These are phyloP conservation scores for Saccharomycopsis hybrid DNA, from an alignment of 1,139 yeast species.

Conservation along the genomic window DNA sequence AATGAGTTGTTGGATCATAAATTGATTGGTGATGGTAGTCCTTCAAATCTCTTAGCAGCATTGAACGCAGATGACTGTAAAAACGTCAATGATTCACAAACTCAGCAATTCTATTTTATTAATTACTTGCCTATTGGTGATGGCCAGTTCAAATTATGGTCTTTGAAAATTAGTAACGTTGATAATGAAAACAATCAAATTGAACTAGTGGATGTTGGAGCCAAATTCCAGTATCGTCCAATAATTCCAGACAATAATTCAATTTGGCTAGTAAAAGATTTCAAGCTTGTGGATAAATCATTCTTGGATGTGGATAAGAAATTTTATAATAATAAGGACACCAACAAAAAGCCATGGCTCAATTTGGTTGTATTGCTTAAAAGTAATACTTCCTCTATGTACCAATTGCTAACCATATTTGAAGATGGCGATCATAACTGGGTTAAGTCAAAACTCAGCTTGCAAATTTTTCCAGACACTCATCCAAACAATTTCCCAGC, in stretches of 20 bases:
- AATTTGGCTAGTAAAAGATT: slow-evolving; percentile 44
- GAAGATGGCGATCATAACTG: slow-evolving; percentile 26
- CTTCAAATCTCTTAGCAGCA: slow-evolving; percentile 7
- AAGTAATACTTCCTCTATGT: slow-evolving; percentile 49
- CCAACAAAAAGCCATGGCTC: slow-evolving; percentile 22
- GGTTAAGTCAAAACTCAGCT: slow-evolving; percentile 27
- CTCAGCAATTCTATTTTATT: slow-evolving; percentile 24
- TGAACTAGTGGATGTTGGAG: slow-evolving; percentile 29
- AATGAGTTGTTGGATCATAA: slow-evolving; percentile 9
- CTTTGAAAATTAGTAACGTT: slow-evolving; percentile 26
- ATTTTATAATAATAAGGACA: slow-evolving; percentile 20
- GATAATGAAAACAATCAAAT: slow-evolving; percentile 23
- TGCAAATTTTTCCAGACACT: slow-evolving; percentile 4
- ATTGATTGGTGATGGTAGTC: slow-evolving; percentile 18
- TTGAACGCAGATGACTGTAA: slow-evolving; percentile 1
- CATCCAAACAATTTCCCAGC: slow-evolving; percentile 6
- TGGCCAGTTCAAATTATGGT: slow-evolving; percentile 39
- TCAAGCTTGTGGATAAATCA: slow-evolving; percentile 27
- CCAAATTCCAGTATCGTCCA: slow-evolving; percentile 25
- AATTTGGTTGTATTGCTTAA: slow-evolving; percentile 49
- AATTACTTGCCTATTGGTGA: slow-evolving; percentile 38
- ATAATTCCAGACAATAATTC: slow-evolving; percentile 31
- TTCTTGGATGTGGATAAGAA: slow-evolving; percentile 25
- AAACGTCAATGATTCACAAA: too few species aligned
- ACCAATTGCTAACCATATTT: slow-evolving; percentile 33